Base-by-base conservation (phyloP, 108 stramenopile genomes). In the Nitzschia sp. region DNA sequence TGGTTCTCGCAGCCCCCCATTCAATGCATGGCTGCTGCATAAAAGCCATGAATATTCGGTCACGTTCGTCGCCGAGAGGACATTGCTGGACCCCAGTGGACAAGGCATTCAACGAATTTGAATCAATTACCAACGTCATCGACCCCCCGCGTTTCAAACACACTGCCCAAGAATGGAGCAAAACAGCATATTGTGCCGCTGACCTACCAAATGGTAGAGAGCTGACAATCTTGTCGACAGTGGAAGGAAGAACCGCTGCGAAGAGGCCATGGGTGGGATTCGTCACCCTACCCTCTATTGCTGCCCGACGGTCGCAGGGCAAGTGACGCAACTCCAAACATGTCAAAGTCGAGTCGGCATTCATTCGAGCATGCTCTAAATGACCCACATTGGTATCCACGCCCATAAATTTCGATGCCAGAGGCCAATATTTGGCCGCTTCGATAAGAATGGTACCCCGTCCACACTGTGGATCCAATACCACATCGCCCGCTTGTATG, bases 381-480 rank as follows among this genome's bases (percentile, higher is more conserved):
- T 70, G 68, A 4, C 54, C 68, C 17, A 11, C 9, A 36, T 70
- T 36, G 19, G 9, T 2, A 57, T 70, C 68, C 54, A 59, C 38
- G 15, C 68, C 68, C 31, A 42, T 6, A 26, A 29, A 59, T 13
- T 42, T 42, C 13, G 68, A 42, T 9, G 68, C 68, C 4, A 24
- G 32, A 6, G 68, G 68, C 68, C 68, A 55, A 54, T 36, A 70
- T 28, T 46, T 34, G 17, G 31, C 58, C 4, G 68, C 54, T 25
- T 70, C 68, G 28, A 59, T 45, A 1, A 70, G 57, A 59, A 70
- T 56, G 32, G 68, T 45, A 4, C 33, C 68, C 3, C 58, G 3
- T 36, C 31, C 29, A 45, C 68, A 70, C 17, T 25, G 21, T 2
- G 68, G 68, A 45, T 70, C 68, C 8, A 58, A 11, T 19, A 70